Percentiles rank a stretch among this genome's conserved stretches.
phyloP scores from a whole-genome alignment of 2,329 filamentous ascomycete genomes.

The Ophiocordyceps unilateralis region DNA sequence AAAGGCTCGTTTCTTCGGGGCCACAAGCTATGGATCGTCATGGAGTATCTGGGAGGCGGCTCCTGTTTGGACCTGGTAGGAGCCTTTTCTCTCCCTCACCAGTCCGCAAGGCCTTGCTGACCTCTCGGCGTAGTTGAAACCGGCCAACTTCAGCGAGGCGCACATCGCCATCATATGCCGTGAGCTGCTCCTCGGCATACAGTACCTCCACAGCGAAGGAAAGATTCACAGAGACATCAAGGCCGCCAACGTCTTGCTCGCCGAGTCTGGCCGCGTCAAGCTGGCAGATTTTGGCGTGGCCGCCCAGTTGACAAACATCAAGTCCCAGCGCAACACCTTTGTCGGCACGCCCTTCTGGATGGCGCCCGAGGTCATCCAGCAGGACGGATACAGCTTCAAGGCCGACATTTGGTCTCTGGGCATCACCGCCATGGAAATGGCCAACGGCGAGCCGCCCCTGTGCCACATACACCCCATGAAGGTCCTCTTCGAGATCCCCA shows the following conservation, averaged over 20 bases:
- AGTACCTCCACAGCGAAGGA: slow-evolving; percentile 84
- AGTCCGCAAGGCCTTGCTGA: slow-evolving; percentile 10
- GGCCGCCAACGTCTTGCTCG: slow-evolving; percentile 89
- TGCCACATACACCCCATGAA: slow-evolving; percentile 85
- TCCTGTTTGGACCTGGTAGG: slow-evolving; percentile 81
- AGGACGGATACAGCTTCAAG: slow-evolving; percentile 69
- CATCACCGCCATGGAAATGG: slow-evolving; percentile 82
- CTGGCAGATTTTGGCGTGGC: slow-evolving; percentile 94
- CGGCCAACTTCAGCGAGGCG: slow-evolving; percentile 69
- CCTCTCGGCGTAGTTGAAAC: slow-evolving; percentile 50
- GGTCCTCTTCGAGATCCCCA: slow-evolving; percentile 79
- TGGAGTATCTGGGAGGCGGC: slow-evolving; percentile 92
- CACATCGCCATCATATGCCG: slow-evolving; percentile 92
- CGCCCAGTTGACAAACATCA: slow-evolving; percentile 91
- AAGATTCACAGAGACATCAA: slow-evolving; percentile 98
- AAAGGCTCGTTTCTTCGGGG: slow-evolving; percentile 91
- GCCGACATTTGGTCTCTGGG: slow-evolving; percentile 88
- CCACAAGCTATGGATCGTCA: slow-evolving; percentile 97
- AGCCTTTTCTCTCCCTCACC: neutral
- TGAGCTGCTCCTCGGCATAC: slow-evolving; percentile 74
- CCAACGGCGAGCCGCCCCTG: slow-evolving; percentile 75
- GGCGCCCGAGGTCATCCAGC: slow-evolving; percentile 87
- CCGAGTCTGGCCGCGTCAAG: slow-evolving; percentile 79
- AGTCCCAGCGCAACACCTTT: slow-evolving; percentile 92
- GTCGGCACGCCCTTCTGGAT: slow-evolving; percentile 97